phyloP scores from a whole-genome alignment of 345 rosid genomes.

The Combretum micranthum region DNA sequence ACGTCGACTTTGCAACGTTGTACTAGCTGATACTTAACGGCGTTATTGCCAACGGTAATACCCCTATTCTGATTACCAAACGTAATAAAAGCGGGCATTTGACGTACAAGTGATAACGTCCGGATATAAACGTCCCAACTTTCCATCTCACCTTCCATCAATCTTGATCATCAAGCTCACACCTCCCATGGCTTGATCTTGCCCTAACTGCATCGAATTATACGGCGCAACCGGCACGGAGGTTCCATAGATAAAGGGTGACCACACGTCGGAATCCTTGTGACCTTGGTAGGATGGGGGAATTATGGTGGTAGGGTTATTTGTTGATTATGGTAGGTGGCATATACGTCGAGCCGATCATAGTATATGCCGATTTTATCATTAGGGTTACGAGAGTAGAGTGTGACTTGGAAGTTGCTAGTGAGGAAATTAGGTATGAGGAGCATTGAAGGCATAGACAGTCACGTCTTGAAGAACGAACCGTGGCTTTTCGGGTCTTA shows the following conservation, averaged over 20 bases:
- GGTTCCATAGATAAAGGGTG: constrained; percentile 62
- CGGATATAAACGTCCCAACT: constrained; percentile 54
- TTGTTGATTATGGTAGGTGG: constrained; percentile 66
- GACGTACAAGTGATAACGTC: constrained; percentile 55
- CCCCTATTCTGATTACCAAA: constrained; percentile 48
- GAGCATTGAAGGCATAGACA: constrained; percentile 73
- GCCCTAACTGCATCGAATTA: constrained; percentile 34
- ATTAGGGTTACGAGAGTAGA: constrained; percentile 77
- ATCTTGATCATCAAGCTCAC: constrained; percentile 45
- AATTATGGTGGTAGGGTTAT: constrained; percentile 52
- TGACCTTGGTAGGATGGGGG: constrained; percentile 52
- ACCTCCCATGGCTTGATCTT: constrained; percentile 49
- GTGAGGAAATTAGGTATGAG: constrained; percentile 66
- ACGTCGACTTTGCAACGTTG: constrained; percentile 59
- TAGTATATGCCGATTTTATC: constrained; percentile 77
- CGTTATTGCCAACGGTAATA: constrained; percentile 47
- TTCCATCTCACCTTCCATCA: constrained; percentile 87
- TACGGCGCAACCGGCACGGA: constrained; percentile 74
- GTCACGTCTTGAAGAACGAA: constrained; percentile 92
- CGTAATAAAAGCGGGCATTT: constrained; percentile 53
- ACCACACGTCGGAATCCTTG: constrained; percentile 67
- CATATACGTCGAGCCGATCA: constrained; percentile 66
- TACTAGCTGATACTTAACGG: constrained; percentile 55
- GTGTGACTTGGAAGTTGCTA: constrained; percentile 67
- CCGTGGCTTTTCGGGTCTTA: constrained; percentile 71